Percentiles rank a stretch among this genome's conserved stretches.
Conservation (phyloP, 2,329 filamentous ascomycete species). For the Colletotrichum coccodes region DNA sequence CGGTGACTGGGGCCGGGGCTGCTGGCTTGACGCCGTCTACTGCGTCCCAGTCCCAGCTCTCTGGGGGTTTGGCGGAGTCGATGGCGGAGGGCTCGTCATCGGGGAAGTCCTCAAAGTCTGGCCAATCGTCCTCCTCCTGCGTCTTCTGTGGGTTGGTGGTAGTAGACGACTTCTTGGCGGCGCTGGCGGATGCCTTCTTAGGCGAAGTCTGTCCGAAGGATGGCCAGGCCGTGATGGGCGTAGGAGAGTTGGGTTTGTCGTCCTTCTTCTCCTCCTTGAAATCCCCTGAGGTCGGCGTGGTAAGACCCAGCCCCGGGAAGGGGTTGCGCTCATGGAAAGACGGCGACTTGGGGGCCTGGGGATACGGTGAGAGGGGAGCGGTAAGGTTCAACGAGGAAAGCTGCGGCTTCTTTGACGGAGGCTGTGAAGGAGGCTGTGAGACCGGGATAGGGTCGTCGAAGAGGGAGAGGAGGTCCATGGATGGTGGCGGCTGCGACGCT, state of each 20-base stretch:
- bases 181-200: not conserved
- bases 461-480: slow-evolving; percentile 54
- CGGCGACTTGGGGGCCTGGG: slow-evolving; percentile 60
- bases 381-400: slow-evolving; percentile 46
- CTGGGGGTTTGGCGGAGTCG: slow-evolving; percentile 35
- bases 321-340: slow-evolving; percentile 65
- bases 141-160: slow-evolving; percentile 25
- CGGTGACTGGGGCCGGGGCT: not conserved
- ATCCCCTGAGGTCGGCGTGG: slow-evolving; percentile 50
- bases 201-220: slow-evolving; percentile 39
- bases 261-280: slow-evolving; percentile 46
- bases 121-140: slow-evolving; percentile 58
- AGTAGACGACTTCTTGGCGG: slow-evolving; percentile 23
- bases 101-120: slow-evolving; percentile 59
- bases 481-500: slow-evolving; percentile 36
- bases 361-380: slow-evolving; percentile 48
- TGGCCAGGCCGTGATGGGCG: slow-evolving; percentile 59
- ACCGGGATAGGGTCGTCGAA: slow-evolving; percentile 41
- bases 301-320: slow-evolving; percentile 59
- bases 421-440: slow-evolving; percentile 38
- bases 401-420: slow-evolving; percentile 41
- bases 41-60: slow-evolving; percentile 62
- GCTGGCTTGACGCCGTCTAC: slow-evolving; percentile 43
- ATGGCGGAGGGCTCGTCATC: slow-evolving; percentile 32
- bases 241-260: slow-evolving; percentile 46